Conservation (phyloP, 73 alveolate genomes). For the Stentor roeselii region DNA sequence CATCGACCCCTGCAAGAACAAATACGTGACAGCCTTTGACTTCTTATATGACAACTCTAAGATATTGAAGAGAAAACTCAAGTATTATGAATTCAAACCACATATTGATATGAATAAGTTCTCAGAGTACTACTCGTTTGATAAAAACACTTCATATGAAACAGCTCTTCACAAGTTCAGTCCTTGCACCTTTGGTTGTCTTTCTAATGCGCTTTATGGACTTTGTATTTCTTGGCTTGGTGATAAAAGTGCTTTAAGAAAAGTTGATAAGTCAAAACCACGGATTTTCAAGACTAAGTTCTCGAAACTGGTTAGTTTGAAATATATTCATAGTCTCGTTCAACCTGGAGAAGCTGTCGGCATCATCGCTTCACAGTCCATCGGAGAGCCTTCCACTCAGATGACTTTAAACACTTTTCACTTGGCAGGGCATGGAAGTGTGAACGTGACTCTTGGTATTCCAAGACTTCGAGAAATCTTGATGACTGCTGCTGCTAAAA, state of each 20-base stretch:
- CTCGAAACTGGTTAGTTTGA: slow-evolving; percentile 38
- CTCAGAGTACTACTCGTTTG: slow-evolving; percentile 44
- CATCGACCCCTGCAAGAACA: slow-evolving; percentile 83
- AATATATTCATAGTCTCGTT: slow-evolving; percentile 85
- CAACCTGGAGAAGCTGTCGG: slow-evolving; percentile 99
- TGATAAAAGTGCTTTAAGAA: slow-evolving; percentile 23
- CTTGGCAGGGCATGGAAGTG: slow-evolving; percentile 99
- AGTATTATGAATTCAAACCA: slow-evolving; percentile 62
- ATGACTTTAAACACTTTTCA: slow-evolving; percentile 99
- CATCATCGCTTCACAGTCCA: slow-evolving; percentile 94
- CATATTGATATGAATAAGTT: slow-evolving; percentile 50
- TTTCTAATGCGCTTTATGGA: background rate
- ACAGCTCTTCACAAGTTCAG: background rate
- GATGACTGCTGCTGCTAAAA: slow-evolving; percentile 92
- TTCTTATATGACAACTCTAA: slow-evolving; percentile 84
- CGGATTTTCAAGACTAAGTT: background rate
- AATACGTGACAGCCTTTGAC: slow-evolving; percentile 83
- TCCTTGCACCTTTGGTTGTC: background rate
- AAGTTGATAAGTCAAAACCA: background rate
- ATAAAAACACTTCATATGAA: background rate
- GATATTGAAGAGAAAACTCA: slow-evolving; percentile 59
- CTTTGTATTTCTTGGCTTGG: background rate
- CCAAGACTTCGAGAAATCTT: slow-evolving; percentile 98
- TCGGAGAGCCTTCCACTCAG: slow-evolving; percentile 99
- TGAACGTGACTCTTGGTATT: slow-evolving; percentile 97